Evolutionary conservation across 2,329 filamentous ascomycete genomes (phyloP), one percentile per base, ranked within the genome.

Genomic region (Trichoderma sp.): DNA sequence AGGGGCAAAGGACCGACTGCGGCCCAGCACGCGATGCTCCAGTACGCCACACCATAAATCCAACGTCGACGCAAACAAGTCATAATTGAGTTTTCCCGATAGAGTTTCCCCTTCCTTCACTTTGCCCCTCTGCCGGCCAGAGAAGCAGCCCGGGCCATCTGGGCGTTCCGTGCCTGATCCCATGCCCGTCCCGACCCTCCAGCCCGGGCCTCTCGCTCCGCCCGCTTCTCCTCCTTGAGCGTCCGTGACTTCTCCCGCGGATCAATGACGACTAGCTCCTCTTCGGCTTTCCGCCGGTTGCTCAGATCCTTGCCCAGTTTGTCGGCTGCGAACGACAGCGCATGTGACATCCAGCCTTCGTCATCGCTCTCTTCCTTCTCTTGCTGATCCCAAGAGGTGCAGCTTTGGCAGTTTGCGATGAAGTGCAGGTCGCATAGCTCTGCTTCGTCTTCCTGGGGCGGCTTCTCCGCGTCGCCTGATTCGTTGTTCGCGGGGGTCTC

Each of bases 401-500:
- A 98, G 51, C 92, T 97, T 74, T 97, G 92, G 76, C 95, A 99
- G 72, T 96, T 91, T 56, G 90, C 91, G 68, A 99, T 96, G 76
- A 98, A 99, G 75, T 99, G 95, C 43, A 99, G 79, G 75, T 98
- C 95, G 74, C 95, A 99, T 4, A 96, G 82, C 57, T 84, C 84
- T 3, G 87, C 88, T 74, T 96, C 92, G 45, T 90, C 87, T 3
- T 89, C 88, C 7, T 58, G 68, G 9, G 66, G 68, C 19, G 67
- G 67, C 74, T 69, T 59, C 3, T 45, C 70, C 44, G 71, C 71
- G 5, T 70, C 70, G 39, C 72, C 73, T 14, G 73, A 72, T 10
- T 72, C 70, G 28, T 80, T 67, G 80, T 76, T 63, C 79, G 72
- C 26, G 79, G 74, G 15, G 77, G 81, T 54, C 79, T 79, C 63